phyloP scores from a whole-genome alignment of 2,329 filamentous ascomycete species.

The Hirsutella rhossiliensis region DNA sequence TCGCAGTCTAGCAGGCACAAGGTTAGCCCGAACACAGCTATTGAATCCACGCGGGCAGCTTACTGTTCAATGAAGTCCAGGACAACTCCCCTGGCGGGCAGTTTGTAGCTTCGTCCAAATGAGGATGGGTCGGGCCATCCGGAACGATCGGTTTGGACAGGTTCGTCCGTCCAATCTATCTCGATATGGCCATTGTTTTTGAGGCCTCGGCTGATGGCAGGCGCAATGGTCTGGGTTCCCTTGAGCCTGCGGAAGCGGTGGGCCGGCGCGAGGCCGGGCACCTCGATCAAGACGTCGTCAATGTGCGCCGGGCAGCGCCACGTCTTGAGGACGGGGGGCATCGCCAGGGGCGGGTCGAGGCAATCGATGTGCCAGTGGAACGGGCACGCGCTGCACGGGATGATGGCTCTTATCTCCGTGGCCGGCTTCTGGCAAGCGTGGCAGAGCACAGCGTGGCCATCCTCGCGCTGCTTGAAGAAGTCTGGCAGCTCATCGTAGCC shows the following conservation, averaged over 20 bases:
- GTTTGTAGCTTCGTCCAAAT: slow-evolving; percentile 52
- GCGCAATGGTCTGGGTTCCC: slow-evolving; percentile 36
- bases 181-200: slow-evolving; percentile 63
- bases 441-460: slow-evolving; percentile 68
- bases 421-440: slow-evolving; percentile 59
- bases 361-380: slow-evolving; percentile 90
- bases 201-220: slow-evolving; percentile 49
- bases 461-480: slow-evolving; percentile 58
- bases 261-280: slow-evolving; percentile 46
- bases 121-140: slow-evolving; percentile 46
- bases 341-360: slow-evolving; percentile 69
- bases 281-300: slow-evolving; percentile 56
- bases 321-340: slow-evolving; percentile 61
- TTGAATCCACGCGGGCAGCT: slow-evolving; percentile 14
- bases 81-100: slow-evolving; percentile 53
- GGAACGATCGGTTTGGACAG: slow-evolving; percentile 40
- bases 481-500: slow-evolving; percentile 52
- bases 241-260: slow-evolving; percentile 52
- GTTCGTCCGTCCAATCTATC: slow-evolving; percentile 47
- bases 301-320: slow-evolving; percentile 88
- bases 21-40: neutral
- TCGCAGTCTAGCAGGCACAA: slow-evolving; percentile 16
- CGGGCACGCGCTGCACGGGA: slow-evolving; percentile 74
- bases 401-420: slow-evolving; percentile 52
- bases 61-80: slow-evolving; percentile 60